These are phyloP conservation scores for Xerocomus potaroensis DNA, from an alignment of 768 basidiomycete species.

Conservation along the genomic window DNA sequence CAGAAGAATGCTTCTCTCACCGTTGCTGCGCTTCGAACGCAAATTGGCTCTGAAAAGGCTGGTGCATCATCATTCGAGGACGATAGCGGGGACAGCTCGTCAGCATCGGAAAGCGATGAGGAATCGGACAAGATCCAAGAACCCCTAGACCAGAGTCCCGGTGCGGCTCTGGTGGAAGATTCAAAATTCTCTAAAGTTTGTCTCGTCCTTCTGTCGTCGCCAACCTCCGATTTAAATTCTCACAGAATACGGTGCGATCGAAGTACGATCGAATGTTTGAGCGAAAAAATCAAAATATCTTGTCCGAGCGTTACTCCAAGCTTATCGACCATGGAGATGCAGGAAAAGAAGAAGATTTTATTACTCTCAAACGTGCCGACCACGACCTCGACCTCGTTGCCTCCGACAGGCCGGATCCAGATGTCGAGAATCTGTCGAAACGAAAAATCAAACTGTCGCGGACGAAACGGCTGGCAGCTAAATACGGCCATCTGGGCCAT, in stretches of 20 bases:
- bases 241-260: conserved; percentile 58
- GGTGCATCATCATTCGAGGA: conserved; percentile 15
- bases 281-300: conserved; percentile 88
- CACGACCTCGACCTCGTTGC: conserved; percentile 70
- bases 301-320: conserved; percentile 86
- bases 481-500: conserved; percentile 52
- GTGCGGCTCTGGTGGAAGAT: background rate
- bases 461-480: conserved; percentile 69
- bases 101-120: conserved; percentile 21
- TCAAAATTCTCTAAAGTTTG: conserved; percentile 41
- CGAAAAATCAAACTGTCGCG: conserved; percentile 74
- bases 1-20: conserved; percentile 70
- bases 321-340: conserved; percentile 67
- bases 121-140: conserved; percentile 21
- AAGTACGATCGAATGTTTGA: conserved; percentile 99
- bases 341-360: conserved; percentile 71
- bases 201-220: background rate
- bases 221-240: background rate
- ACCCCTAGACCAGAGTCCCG: background rate
- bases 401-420: conserved; percentile 31
- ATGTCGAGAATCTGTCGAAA: conserved; percentile 65
- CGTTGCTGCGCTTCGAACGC: conserved; percentile 34
- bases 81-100: conserved; percentile 11
- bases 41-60: conserved; percentile 22
- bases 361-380: conserved; percentile 88